Evolutionary conservation across 2,329 filamentous ascomycete species (phyloP), one percentile per base, ranked within the genome.

Genomic region (Gnomoniopsis sp.): DNA sequence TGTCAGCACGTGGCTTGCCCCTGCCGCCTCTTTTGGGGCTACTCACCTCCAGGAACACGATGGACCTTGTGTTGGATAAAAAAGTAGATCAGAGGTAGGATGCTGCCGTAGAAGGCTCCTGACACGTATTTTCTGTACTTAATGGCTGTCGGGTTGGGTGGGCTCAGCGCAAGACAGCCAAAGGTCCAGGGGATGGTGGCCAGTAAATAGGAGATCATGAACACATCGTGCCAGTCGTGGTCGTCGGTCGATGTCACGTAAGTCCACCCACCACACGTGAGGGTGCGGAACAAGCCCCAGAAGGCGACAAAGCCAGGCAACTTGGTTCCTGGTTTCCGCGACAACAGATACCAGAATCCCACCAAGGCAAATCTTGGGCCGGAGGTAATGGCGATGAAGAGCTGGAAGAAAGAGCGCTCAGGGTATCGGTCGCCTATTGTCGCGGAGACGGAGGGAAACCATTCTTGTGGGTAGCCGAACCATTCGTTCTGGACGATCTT

Each of bases 61-160:
- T 99, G 92, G 54, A 99, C 90, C 75, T 99, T 99, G 80, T 99
- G 95, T 74, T 97, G 95, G 64, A 99, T 96, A 72, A 97, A 99
- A 72, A 92, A 99, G 78, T 97, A 98, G 21, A 98, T 83, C 71
- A 99, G 78, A 33, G 93, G 93, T 50, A 97, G 82, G 33, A 99
- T 81, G 4, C 92, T 96, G 54, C 88, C 91, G 69, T 98, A 99
- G 77, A 99, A 99, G 44, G 87, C 81, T 34, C 84, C 79, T 3
- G 90, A 91, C 55, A 98, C 77, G 64, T 89, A 86, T 77, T 96
- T 98, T 66, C 95, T 85, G 74, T 96, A 96, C 75, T 89, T 92
- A 70, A 97, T 82, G 7, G 95, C 91, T 62, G 79, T 84, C 14
- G 88, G 82, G 71, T 97, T 96, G 58, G 88, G 86, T 12, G 93